Conservation (phyloP, 129 eudicot species). For the Artemisia tridentata region DNA sequence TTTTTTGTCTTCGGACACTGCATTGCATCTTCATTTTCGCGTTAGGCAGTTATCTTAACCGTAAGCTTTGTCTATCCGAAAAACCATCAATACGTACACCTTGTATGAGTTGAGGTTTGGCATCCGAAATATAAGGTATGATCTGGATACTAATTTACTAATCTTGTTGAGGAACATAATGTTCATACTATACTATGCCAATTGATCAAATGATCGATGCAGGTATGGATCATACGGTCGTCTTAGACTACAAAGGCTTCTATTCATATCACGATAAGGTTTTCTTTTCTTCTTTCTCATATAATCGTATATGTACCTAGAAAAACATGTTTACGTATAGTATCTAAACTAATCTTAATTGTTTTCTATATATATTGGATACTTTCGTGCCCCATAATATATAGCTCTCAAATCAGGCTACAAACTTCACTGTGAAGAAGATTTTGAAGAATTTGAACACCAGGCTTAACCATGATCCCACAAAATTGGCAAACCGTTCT, state of each 20-base stretch:
- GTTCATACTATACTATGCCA: no score
- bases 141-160: no score
- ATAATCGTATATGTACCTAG: neutral
- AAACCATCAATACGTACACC: no score
- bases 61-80: no score
- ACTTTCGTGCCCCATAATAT: no score
- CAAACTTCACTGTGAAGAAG: neutral
- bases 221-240: neutral
- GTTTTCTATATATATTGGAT: no score
- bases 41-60: no score
- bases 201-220: neutral
- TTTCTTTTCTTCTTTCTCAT: neutral
- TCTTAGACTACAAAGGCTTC: neutral
- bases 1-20: no score
- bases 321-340: neutral
- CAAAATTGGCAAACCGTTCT: neutral
- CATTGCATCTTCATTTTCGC: no score
- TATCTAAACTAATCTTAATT: neutral
- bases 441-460: neutral
- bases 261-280: neutral
- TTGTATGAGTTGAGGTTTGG: no score
- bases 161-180: no score
- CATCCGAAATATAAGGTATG: no score
- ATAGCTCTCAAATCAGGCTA: neutral
- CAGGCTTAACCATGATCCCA: neutral